Evolutionary conservation across 805 yeast species (phyloP), one percentile per base, ranked within the genome.

Genomic region (Brettanomyces sp.): DNA sequence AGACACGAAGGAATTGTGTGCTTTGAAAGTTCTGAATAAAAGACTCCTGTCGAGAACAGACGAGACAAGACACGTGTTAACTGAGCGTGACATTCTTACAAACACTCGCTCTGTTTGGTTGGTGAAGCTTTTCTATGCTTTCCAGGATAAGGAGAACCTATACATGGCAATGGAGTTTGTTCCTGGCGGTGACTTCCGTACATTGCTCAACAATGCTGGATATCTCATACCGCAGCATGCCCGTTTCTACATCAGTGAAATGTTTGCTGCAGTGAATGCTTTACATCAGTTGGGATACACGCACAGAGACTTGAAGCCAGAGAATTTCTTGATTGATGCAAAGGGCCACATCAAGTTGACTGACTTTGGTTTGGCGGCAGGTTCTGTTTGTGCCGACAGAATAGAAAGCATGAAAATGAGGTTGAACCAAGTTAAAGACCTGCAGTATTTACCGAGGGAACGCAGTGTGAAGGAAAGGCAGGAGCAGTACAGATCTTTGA

Each of bases 101-200:
- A 91, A 93, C 36, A 88, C 97, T 2, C 76, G 96, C 62, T 80
- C 91, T 43, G 96, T 89, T 49, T 93, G 99, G 99, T 72, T 93
- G 36, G 99, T 93, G 37, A 89, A 89, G 65, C 72, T 93, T 43
- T 73, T 88, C 48, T 93, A 93, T 62, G 96, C 98, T 2, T 93
- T 93, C 68, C 99, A 93, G 64, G 98, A 93, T 65, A 65, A 82
- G 0, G 90, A 85, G 50, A 85, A 85, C 58, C 85, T 93, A 30
- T 93, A 87, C 56, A 72, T 93, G 58, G 99, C 99, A 2, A 93
- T 93, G 99, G 99, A 93, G 63, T 93, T 86, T 64, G 99, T 93
- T n/a, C 97, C 99, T 7, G 99, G 99, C 48, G 99, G 99, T 45
- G 99, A 93, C 62, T 93, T 87, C 70, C 81, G 99, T 60, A 93